A percentile compares a stretch with the other conserved stretches of the same genome.
Conservation (phyloP, 805 yeast genomes). For the Brettanomyces naardenensis region DNA sequence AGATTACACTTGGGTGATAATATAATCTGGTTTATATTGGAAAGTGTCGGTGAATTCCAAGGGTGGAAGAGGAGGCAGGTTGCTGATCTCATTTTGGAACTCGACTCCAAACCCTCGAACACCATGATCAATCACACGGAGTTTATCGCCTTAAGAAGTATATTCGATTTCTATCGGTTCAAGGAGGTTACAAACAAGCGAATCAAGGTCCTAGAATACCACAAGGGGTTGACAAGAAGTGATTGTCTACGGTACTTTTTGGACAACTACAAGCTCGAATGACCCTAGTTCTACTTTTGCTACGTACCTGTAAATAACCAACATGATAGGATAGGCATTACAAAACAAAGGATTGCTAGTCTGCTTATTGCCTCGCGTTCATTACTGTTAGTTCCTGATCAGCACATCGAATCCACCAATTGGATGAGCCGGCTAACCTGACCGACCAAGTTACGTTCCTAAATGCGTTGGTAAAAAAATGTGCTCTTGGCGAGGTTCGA, state of each 20-base stretch:
- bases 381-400: too few species aligned
- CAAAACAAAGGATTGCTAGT: too few species aligned
- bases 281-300: too few species aligned
- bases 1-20: background rate
- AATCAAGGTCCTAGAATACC: background rate
- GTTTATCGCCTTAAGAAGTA: background rate
- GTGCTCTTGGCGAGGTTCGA: constrained; percentile 28
- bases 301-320: too few species aligned
- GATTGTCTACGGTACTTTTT: background rate
- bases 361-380: too few species aligned
- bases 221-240: background rate
- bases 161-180: background rate
- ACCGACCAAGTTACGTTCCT: too few species aligned
- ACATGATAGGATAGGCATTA: too few species aligned
- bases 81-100: background rate
- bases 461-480: too few species aligned
- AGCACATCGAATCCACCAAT: too few species aligned
- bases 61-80: background rate
- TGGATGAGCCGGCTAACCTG: too few species aligned
- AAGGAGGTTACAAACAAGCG: background rate
- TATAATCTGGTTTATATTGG: background rate
- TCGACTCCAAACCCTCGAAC: background rate
- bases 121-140: background rate
- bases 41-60: background rate
- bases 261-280: constrained; percentile 5